These are phyloP conservation scores for Excoecaria cochinchinensis DNA, from an alignment of 345 rosid genomes.

Conservation along the genomic window DNA sequence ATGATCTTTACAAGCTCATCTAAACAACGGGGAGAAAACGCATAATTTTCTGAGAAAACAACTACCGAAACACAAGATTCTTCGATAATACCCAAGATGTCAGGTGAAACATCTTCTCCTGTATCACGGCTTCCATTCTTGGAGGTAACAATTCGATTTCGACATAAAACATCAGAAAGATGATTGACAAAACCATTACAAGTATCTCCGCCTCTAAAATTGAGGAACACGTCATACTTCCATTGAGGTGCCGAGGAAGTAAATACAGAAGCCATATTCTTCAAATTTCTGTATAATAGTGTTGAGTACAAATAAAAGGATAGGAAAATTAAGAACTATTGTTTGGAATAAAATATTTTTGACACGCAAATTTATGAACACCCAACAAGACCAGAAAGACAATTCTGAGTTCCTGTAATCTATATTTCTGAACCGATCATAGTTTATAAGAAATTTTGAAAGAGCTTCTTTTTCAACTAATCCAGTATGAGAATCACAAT, in stretches of 20 bases:
- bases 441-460: no score
- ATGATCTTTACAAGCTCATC: conserved; percentile 7
- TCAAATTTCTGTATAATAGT: no score
- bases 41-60: conserved; percentile 5
- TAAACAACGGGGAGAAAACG: conserved; percentile 7
- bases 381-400: no score
- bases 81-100: background rate
- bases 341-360: background rate
- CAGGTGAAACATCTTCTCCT: conserved; percentile 1
- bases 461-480: no score
- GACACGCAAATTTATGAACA: no score
- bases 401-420: no score
- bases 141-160: conserved; percentile 1
- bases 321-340: background rate
- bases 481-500: no score
- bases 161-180: background rate
- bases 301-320: background rate
- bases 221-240: conserved; percentile 10
- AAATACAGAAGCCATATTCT: background rate
- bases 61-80: conserved; percentile 4
- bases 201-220: conserved; percentile 4
- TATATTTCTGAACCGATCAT: no score
- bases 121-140: background rate
- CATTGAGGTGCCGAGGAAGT: background rate
- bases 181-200: background rate